Conservation (phyloP, 2,329 filamentous ascomycete species). For the Capronia coronata region DNA sequence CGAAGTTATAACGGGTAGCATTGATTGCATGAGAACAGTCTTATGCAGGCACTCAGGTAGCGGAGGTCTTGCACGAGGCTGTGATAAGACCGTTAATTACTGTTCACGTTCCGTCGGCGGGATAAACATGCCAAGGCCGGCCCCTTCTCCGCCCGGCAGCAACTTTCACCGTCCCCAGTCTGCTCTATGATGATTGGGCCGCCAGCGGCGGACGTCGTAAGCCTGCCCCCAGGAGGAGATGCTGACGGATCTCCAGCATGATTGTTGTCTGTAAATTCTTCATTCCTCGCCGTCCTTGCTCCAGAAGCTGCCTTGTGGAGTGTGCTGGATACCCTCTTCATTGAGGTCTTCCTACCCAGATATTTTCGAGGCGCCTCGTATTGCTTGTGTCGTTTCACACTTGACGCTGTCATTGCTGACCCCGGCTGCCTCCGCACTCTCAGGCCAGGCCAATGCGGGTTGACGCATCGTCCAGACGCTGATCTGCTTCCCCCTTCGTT, state of each 20-base stretch:
- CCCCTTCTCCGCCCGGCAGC: background rate
- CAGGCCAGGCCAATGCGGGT: constrained; percentile 16
- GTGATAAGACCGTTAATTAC: no score
- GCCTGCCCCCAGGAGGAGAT: background rate
- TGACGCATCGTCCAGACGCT: background rate
- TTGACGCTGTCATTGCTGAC: background rate
- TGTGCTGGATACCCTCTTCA: no score
- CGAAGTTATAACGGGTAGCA: no score
- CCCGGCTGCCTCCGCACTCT: background rate
- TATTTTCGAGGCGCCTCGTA: background rate
- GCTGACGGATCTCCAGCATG: background rate
- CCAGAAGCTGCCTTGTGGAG: no score
- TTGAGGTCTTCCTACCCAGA: no score
- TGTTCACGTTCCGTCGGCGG: no score
- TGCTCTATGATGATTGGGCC: background rate
- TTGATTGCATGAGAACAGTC: no score
- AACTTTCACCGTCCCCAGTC: background rate
- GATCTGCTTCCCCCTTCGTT: background rate
- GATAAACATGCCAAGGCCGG: background rate
- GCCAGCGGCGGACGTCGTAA: background rate
- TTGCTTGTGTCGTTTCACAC: background rate
- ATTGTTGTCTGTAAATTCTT: no score
- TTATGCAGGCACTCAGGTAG: no score
- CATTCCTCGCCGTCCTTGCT: no score
- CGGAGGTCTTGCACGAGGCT: no score